These are phyloP conservation scores for Cicer judaicum DNA, from an alignment of 306 rosid species.

Conservation along the genomic window DNA sequence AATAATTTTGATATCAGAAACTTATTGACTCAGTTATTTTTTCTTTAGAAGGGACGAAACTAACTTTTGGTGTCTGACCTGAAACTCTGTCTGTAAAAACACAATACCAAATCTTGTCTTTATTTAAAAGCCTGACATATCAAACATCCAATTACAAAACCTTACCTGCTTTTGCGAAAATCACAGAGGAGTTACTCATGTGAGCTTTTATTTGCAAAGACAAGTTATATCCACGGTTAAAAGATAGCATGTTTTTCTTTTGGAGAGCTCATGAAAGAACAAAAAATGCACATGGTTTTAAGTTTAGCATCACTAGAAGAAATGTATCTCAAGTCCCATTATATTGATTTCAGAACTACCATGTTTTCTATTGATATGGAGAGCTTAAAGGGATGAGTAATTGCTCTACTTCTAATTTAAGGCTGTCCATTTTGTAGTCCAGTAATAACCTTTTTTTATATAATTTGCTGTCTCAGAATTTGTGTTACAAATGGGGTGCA, in stretches of 20 bases:
- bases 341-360: conserved; percentile 28
- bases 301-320: conserved; percentile 16
- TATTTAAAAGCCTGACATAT: conserved; percentile 16
- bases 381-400: conserved; percentile 7
- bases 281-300: not conserved
- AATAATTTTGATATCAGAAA: conserved; percentile 2
- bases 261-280: conserved; percentile 22
- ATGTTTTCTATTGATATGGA: conserved; percentile 18
- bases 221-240: not conserved
- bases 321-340: conserved; percentile 18
- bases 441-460: conserved; percentile 35
- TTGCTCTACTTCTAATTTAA: not conserved
- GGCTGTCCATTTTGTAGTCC: conserved; percentile 12
- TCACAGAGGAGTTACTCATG: not conserved
- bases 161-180: not conserved
- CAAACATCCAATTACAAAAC: not conserved
- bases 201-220: conserved; percentile 10
- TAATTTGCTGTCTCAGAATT: conserved; percentile 63
- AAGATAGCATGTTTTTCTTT: conserved; percentile 9
- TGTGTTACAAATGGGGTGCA: conserved; percentile 87
- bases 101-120: conserved; percentile 12
- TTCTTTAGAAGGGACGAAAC: not conserved
- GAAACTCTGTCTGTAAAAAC: not conserved
- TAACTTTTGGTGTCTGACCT: not conserved
- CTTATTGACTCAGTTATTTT: not conserved